Conservation (phyloP, 768 basidiomycete genomes). For the Naematelia aurantialba region DNA sequence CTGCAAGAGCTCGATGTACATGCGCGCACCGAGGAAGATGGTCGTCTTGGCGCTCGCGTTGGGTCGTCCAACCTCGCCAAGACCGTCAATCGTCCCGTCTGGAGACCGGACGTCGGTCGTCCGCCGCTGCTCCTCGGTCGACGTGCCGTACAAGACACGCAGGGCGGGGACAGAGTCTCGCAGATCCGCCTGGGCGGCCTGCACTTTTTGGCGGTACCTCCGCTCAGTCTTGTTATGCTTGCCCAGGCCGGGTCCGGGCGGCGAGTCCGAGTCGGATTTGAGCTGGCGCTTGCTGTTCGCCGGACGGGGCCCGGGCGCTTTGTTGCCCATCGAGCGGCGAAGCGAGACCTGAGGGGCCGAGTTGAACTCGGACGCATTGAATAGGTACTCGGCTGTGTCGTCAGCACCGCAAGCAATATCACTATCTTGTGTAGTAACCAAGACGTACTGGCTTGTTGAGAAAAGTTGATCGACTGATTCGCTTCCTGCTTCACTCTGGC, state of each 20-base stretch:
- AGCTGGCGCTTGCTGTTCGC: neutral
- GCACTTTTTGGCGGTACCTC: slow-evolving; percentile 49
- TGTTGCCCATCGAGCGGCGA: no score
- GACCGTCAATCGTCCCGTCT: slow-evolving; percentile 42
- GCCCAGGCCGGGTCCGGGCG: no score
- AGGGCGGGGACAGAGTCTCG: slow-evolving; percentile 49
- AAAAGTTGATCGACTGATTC: no score
- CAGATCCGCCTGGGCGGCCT: slow-evolving; percentile 45
- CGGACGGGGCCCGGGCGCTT: no score
- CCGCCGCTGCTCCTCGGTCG: slow-evolving; percentile 36
- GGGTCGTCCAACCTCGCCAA: slow-evolving; percentile 45
- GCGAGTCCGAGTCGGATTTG: slow-evolving; percentile 3
- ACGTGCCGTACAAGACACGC: slow-evolving; percentile 46
- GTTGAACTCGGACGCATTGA: no score
- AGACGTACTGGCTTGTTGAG: no score
- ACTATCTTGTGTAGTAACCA: no score
- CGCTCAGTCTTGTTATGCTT: slow-evolving; percentile 51
- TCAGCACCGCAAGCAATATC: no score
- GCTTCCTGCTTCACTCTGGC: no score
- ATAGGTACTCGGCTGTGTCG: no score
- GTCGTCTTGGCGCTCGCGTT: slow-evolving; percentile 48
- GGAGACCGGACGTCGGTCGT: slow-evolving; percentile 42
- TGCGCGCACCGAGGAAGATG: slow-evolving; percentile 42
- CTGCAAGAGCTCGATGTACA: slow-evolving; percentile 47
- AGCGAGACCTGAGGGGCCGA: no score